A percentile compares a stretch with the other conserved stretches of the same genome.
phyloP scores from a whole-genome alignment of 2,329 filamentous ascomycete species.

The Fusarium avenaceum region DNA sequence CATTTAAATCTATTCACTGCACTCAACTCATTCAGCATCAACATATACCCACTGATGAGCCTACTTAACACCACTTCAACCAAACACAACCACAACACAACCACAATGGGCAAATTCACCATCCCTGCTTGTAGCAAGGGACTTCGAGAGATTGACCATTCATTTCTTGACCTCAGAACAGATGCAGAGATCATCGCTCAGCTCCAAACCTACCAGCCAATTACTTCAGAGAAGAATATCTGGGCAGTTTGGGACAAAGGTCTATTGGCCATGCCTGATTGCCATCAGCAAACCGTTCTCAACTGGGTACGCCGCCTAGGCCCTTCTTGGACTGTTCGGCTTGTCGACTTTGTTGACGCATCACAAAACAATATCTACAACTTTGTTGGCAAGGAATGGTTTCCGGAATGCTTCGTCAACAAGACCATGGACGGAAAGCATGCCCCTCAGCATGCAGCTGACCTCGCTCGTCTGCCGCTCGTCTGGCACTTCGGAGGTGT shows the following conservation, averaged over 20 bases:
- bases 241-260: constrained; percentile 62
- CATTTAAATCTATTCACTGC: rapidly evolving
- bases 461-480: constrained; percentile 56
- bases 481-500: too few relatives aligned
- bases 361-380: constrained; percentile 57
- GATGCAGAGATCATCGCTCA: constrained; percentile 52
- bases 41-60: too few relatives aligned
- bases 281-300: constrained; percentile 55
- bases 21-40: neutral
- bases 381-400: constrained; percentile 51
- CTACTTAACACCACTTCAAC: too few relatives aligned
- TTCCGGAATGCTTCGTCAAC: constrained; percentile 43
- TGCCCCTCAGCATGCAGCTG: constrained; percentile 60
- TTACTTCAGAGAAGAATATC: constrained; percentile 59
- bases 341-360: constrained; percentile 54
- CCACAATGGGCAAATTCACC: constrained; percentile 24
- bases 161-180: constrained; percentile 46
- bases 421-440: constrained; percentile 57
- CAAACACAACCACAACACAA: too few relatives aligned
- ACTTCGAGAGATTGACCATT: constrained; percentile 16
- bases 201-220: constrained; percentile 49
- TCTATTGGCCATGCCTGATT: constrained; percentile 53
- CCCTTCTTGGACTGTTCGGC: constrained; percentile 57
- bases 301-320: constrained; percentile 60
- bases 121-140: constrained; percentile 3